Evolutionary conservation across 371 early-diverging fungal species (phyloP).

Genomic region (Basidiobolus meristosporus): DNA sequence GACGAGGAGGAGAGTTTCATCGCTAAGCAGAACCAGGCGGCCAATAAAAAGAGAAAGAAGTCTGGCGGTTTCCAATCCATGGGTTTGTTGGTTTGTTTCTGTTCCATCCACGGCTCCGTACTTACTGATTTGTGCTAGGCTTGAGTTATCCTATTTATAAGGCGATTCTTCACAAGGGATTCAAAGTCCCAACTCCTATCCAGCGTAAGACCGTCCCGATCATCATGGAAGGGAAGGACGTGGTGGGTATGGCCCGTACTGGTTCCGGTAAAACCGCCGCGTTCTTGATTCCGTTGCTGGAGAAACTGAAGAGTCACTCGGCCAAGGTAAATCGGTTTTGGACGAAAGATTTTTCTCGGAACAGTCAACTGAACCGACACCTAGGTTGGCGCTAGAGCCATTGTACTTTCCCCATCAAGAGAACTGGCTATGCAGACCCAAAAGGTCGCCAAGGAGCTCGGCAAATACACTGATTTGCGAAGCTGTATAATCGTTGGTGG

Average conservation of each 20-base stretch:
- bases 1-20: slow-evolving; percentile 23
- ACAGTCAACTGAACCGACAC: not conserved
- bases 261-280: slow-evolving; percentile 98
- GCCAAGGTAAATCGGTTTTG: slow-evolving; percentile 40
- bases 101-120: not conserved
- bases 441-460: slow-evolving; percentile 75
- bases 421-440: slow-evolving; percentile 95
- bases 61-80: slow-evolving; percentile 94
- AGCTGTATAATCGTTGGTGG: slow-evolving; percentile 89
- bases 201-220: slow-evolving; percentile 93
- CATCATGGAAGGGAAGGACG: slow-evolving; percentile 77
- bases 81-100: slow-evolving; percentile 33
- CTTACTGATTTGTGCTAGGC: slow-evolving; percentile 14
- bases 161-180: slow-evolving; percentile 77
- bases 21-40: slow-evolving; percentile 23
- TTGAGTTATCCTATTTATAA: slow-evolving; percentile 59
- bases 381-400: slow-evolving; percentile 61
- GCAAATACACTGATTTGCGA: slow-evolving; percentile 80
- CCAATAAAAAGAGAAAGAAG: slow-evolving; percentile 77
- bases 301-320: slow-evolving; percentile 70
- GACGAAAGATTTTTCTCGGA: not conserved
- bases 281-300: slow-evolving; percentile 88
- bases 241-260: slow-evolving; percentile 96
- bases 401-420: slow-evolving; percentile 82
- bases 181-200: slow-evolving; percentile 95